Conservation (phyloP, 2,329 filamentous ascomycete genomes). For the Ceratocystiopsis minuta region DNA sequence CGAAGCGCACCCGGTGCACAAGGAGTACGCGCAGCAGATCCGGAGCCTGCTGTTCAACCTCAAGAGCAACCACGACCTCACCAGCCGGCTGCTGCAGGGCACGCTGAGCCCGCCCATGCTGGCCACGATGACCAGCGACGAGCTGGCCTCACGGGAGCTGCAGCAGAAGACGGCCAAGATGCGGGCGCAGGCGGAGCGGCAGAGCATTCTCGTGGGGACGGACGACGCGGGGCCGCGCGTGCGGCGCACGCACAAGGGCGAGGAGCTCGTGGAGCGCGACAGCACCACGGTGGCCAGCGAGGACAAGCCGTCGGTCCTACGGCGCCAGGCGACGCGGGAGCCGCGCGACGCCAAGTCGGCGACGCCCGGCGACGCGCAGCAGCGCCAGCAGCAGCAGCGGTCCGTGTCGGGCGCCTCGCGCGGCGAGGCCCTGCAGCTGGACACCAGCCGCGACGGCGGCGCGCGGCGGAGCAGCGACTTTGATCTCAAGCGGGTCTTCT, state of each 20-base stretch:
- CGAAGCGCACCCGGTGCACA: slow-evolving; percentile 33
- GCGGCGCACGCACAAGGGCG: slow-evolving; percentile 83
- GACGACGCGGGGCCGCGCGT: slow-evolving; percentile 57
- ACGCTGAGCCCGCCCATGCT: slow-evolving; percentile 57
- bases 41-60: slow-evolving; percentile 70
- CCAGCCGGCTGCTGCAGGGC: slow-evolving; percentile 55
- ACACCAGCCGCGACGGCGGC: no score
- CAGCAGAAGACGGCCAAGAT: slow-evolving; percentile 61
- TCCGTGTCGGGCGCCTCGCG: no score
- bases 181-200: slow-evolving; percentile 62
- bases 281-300: slow-evolving; percentile 19
- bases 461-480: slow-evolving; percentile 32
- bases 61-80: slow-evolving; percentile 69
- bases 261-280: slow-evolving; percentile 73
- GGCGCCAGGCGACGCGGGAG: slow-evolving; percentile 13
- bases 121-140: slow-evolving; percentile 73
- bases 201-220: slow-evolving; percentile 66
- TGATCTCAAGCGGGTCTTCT: slow-evolving; percentile 74
- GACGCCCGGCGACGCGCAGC: slow-evolving; percentile 6
- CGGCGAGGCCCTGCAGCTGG: no score
- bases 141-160: slow-evolving; percentile 82
- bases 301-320: slow-evolving; percentile 20
- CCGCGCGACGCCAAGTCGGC: slow-evolving; percentile 23
- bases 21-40: slow-evolving; percentile 43
- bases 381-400: no score